A percentile compares a stretch with the other conserved stretches of the same genome.
Evolutionary conservation across 352 stramenopile genomes (phyloP).

Genomic region (Blastocystis sp.): DNA sequence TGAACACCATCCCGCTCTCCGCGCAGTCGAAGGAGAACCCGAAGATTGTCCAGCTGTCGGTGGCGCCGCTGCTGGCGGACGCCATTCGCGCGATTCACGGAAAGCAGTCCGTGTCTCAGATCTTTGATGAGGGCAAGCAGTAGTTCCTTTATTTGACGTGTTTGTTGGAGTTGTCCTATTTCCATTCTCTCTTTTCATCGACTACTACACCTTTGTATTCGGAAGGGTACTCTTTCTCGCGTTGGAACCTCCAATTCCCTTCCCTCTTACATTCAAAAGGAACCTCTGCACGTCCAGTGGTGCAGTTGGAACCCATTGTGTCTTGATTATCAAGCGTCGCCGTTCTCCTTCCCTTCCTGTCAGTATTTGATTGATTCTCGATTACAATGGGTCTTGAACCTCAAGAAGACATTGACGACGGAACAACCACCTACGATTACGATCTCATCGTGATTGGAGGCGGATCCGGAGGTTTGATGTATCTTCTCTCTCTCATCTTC

Average conservation of each 20-base stretch:
- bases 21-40: slow-evolving; percentile 71
- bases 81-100: slow-evolving; percentile 99
- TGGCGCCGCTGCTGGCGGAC: slow-evolving; percentile 88
- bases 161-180: neutral
- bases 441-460: slow-evolving; percentile 17
- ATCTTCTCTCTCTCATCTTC: neutral
- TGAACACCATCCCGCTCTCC: slow-evolving; percentile 79
- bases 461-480: neutral
- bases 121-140: slow-evolving; percentile 80
- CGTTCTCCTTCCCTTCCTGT: neutral
- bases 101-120: slow-evolving; percentile 96
- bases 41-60: slow-evolving; percentile 92
- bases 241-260: too few species aligned
- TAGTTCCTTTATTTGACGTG: neutral
- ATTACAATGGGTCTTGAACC: neutral
- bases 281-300: neutral
- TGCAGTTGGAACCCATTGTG: neutral
- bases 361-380: neutral
- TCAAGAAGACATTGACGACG: slow-evolving; percentile 25
- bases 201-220: too few species aligned
- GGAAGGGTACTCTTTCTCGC: too few species aligned
- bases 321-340: neutral
- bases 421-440: neutral
- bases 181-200: neutral
- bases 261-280: too few species aligned